Evolutionary conservation across 352 stramenopile genomes (phyloP), one percentile per base, ranked within the genome.

Genomic region (Globisporangium barbulae): DNA sequence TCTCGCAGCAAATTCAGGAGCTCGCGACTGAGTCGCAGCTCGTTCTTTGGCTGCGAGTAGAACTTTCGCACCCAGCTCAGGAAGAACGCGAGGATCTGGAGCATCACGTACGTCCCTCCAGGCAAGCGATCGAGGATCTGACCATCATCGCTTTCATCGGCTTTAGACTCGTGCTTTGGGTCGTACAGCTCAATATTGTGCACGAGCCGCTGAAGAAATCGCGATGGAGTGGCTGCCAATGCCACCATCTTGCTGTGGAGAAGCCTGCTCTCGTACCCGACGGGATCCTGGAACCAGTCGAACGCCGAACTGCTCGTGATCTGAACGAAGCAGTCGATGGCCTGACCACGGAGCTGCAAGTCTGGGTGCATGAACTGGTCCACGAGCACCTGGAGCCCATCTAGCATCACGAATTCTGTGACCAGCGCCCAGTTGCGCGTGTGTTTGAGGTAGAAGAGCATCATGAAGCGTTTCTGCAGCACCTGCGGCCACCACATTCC

Each of bases 61-160:
- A 79, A 60, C 50, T 79, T 82, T 31, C 74, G 74, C 30, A 82
- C 64, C 74, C 72, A 82, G 58, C 74, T 82, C 25, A 82, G 45
- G 64, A 73, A 82, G 42, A 79, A 79, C 28, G 74, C 74, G 21
- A 82, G 59, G 2, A 82, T 53, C 49, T 82, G 74, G 3, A 82
- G 67, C 50, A 78, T 39, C 31, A 75, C 65, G n/a, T 64, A 66
- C 28, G 74, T 77, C 0, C 61, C 68, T 8, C 59, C 71, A 19
- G 73, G 62, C 13, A 75, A 41, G 0, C 69, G 37, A 19, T 28
- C 17, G 10, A 47, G n/a, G n/a, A n/a, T n/a, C n/a, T n/a, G 9
- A 10, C 1, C 35, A 12, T 41, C 35, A 41, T 10, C 41, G 30
- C 31, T 37, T 2, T 64, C 17, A n/a, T 44, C 25, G 53, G 48